Base-by-base conservation (phyloP, 2,329 filamentous ascomycete species). In the Botrytis pseudocinerea region DNA sequence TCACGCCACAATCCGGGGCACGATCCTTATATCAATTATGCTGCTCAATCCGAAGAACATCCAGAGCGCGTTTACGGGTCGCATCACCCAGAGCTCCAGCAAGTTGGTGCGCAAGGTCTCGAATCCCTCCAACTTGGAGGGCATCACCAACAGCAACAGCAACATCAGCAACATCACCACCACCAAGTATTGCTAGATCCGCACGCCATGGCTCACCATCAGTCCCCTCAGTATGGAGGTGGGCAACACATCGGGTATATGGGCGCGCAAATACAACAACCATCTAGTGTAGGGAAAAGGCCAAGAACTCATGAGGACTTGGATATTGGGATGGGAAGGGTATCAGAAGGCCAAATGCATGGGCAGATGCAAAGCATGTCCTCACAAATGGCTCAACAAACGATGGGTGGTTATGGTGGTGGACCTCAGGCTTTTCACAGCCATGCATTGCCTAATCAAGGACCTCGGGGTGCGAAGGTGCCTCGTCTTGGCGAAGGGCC, bases 391-490 rank as follows among this genome's bases (percentile, higher is more conserved):
- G 85, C 88, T 59, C 84, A 84, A 64, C 88, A 89, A 83, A 85
- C 86, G 6, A 82, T 90, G 79, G 85, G 86, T n/a, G 83, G 76
- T 60, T 80, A 79, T 74, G 78, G 76, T 62, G 74, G 75, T 51
- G 74, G 85, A 70, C 79, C 85, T 40, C 78, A 81, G 77, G 83
- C 85, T 51, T 82, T 83, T 73, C 93, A 97, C 80, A 93, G 95
- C 79, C 94, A 97, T 79, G 91, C 91, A 60, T 86, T 95, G 54
- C 93, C 93, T 66, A 90, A 93, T 76, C 90, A 92, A 75, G 90
- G 89, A 18, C 90, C 90, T 35, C 89, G 91, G 71, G 68, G 68
- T 28, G 87, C 87, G 70, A 92, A 93, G 82, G 86, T 92, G 83
- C 87, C 90, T 84, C 85, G 90, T 77, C 85, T 89, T 79, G 87